Evolutionary conservation across 495 filamentous ascomycete species (phyloP).

Genomic region (Rhypophila decipiens): DNA sequence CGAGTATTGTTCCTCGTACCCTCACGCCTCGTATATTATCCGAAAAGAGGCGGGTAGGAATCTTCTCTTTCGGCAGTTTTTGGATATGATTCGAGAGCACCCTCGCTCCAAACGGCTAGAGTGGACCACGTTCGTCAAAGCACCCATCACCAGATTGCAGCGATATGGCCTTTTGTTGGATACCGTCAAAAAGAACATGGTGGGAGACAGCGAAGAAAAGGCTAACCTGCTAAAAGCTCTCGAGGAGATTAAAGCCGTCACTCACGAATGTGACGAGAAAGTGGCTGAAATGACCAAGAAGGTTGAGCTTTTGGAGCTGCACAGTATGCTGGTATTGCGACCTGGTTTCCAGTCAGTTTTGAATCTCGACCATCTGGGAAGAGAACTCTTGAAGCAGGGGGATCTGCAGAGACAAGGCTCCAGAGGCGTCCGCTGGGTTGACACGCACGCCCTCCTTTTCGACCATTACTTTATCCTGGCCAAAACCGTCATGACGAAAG

Average conservation of each 20-base stretch:
- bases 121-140: slow-evolving; percentile 92
- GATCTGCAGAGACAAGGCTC: slow-evolving; percentile 84
- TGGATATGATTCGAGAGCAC: slow-evolving; percentile 71
- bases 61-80: slow-evolving; percentile 76
- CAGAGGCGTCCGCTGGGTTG: slow-evolving; percentile 82
- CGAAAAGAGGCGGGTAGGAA: slow-evolving; percentile 82
- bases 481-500: slow-evolving; percentile 65
- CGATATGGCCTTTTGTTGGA: slow-evolving; percentile 78
- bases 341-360: slow-evolving; percentile 86
- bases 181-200: slow-evolving; percentile 79
- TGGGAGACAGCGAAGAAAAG: slow-evolving; percentile 82
- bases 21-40: slow-evolving; percentile 74
- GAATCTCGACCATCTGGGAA: slow-evolving; percentile 84
- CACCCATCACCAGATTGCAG: slow-evolving; percentile 88
- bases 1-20: slow-evolving; percentile 85
- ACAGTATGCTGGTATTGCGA: slow-evolving; percentile 70
- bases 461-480: slow-evolving; percentile 95
- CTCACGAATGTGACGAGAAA: slow-evolving; percentile 84
- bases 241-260: slow-evolving; percentile 91
- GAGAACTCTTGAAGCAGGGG: slow-evolving; percentile 81
- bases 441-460: slow-evolving; percentile 88
- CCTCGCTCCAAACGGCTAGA: slow-evolving; percentile 78
- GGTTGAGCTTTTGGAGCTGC: slow-evolving; percentile 82
- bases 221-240: slow-evolving; percentile 76
- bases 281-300: slow-evolving; percentile 94